Base-by-base conservation (phyloP, 2,329 filamentous ascomycete genomes). In the Periconia sp. region DNA sequence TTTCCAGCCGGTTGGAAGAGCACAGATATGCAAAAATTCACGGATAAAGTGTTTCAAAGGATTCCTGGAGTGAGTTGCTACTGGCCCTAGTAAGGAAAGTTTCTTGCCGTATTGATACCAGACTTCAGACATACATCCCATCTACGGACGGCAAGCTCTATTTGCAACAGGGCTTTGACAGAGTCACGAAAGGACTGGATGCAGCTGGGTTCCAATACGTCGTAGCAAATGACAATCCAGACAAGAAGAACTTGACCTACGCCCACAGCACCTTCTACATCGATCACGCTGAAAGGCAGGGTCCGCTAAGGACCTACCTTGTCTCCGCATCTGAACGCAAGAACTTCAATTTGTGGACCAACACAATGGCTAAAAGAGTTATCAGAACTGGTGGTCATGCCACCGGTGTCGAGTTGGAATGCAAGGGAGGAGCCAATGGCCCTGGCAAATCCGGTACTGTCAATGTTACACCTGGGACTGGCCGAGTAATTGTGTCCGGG, bases 1-100 rank as follows among this genome's bases (percentile, higher is more conserved):
- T 89, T 87, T 71, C 86, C 86, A 1, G 50, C 70, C 1, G 86
- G 85, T 16, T 90, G 86, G 86, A 83, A 85, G 65, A 76, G 78
- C 17, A 62, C 67, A 3, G 84, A 88, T 53, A 79, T 89, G 66
- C 65, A 70, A 38, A 62, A 70, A 11, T 78, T 84, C 3, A 80
- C 82, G 4, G 67, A 78, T 12, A 78, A 80, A 26, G 81, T 86
- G 5, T 89, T 87, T 58, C 65, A 73, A 12, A 76, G 84, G 15
- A 88, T 88, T 47, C 85, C 85, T 0, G 56, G 55, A 16, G 57
- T 57, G 48, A 17, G 52, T 48, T 19, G 3, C 1, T n/a, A n/a
- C n/a, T n/a, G n/a, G n/a, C n/a, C n/a, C n/a, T n/a, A n/a, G n/a
- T n/a, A n/a, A n/a, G n/a, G n/a, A n/a, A n/a, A n/a, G n/a, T n/a